These are phyloP conservation scores for Sporothrix globosa DNA, from an alignment of 2,329 filamentous ascomycete species.

Conservation along the genomic window DNA sequence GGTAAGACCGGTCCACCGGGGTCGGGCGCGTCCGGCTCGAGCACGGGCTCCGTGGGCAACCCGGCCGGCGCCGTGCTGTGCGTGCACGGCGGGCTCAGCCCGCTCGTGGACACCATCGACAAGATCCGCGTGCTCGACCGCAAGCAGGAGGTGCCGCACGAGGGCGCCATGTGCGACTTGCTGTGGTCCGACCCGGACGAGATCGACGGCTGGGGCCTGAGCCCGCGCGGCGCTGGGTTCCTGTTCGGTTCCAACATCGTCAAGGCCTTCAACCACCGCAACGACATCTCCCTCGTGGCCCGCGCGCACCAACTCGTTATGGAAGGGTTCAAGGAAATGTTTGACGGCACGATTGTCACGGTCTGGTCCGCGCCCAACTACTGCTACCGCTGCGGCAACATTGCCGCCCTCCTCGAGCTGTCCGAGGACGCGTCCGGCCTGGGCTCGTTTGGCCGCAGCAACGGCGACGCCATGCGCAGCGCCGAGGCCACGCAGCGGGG, in stretches of 20 bases:
- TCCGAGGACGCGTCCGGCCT: slow-evolving; percentile 82
- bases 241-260: slow-evolving; percentile 95
- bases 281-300: slow-evolving; percentile 89
- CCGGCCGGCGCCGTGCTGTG: slow-evolving; percentile 85
- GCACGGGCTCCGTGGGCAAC: slow-evolving; percentile 65
- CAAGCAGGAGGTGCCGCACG: slow-evolving; percentile 97
- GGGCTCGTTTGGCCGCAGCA: slow-evolving; percentile 69
- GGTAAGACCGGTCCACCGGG: slow-evolving; percentile 67
- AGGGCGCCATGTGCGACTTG: slow-evolving; percentile 98
- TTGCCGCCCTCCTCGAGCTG: slow-evolving; percentile 91
- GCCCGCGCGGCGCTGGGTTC: slow-evolving; percentile 91
- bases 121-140: slow-evolving; percentile 93
- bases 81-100: slow-evolving; percentile 91
- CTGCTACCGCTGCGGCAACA: slow-evolving; percentile 94
- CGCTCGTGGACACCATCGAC: slow-evolving; percentile 89
- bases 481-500: slow-evolving; percentile 46
- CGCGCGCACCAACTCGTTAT: slow-evolving; percentile 97
- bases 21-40: slow-evolving; percentile 74
- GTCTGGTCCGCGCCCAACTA: slow-evolving; percentile 99
- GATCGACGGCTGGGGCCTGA: slow-evolving; percentile 95
- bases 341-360: slow-evolving; percentile 91
- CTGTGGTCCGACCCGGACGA: slow-evolving; percentile 98
- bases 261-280: slow-evolving; percentile 91
- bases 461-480: slow-evolving; percentile 64
- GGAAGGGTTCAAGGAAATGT: slow-evolving; percentile 99